phyloP scores from a whole-genome alignment of 805 yeast species.

The Suhomyces vadensis region DNA sequence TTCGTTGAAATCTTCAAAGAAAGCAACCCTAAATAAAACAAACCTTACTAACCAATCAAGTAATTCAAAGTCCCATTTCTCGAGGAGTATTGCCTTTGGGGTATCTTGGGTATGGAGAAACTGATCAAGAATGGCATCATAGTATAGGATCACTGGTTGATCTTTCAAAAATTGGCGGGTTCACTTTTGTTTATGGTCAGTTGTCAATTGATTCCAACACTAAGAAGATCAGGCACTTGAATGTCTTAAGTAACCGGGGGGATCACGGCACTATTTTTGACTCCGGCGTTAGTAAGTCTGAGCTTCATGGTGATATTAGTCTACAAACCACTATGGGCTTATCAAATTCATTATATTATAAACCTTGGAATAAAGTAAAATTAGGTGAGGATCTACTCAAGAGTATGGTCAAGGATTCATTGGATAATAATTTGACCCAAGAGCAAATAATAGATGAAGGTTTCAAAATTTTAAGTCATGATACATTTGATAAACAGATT shows the following conservation, averaged over 20 bases:
- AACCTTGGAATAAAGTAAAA: slow-evolving; percentile 76
- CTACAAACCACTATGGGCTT: slow-evolving; percentile 51
- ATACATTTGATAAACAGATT: slow-evolving; percentile 39
- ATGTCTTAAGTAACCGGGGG: slow-evolving; percentile 53
- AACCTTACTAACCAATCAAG: neutral
- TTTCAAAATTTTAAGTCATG: slow-evolving; percentile 52
- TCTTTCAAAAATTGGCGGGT: slow-evolving; percentile 55
- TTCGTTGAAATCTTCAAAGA: neutral
- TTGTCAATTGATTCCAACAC: slow-evolving; percentile 26
- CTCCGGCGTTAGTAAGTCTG: slow-evolving; percentile 7
- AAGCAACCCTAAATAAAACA: too few species aligned
- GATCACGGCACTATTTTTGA: slow-evolving; percentile 37
- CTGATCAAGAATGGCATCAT: slow-evolving; percentile 48
- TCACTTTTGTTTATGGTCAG: slow-evolving; percentile 59
- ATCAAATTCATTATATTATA: slow-evolving; percentile 64
- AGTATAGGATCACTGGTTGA: slow-evolving; percentile 19
- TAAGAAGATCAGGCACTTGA: slow-evolving; percentile 35
- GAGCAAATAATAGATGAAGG: slow-evolving; percentile 50
- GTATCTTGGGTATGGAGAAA: slow-evolving; percentile 33
- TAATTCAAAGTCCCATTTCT: slow-evolving; percentile 30
- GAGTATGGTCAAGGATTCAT: slow-evolving; percentile 20
- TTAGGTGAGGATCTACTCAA: slow-evolving; percentile 44
- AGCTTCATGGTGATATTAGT: slow-evolving; percentile 19
- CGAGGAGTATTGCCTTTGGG: slow-evolving; percentile 54
- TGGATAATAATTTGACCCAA: slow-evolving; percentile 21